A percentile compares a stretch with the other conserved stretches of the same genome.
These are phyloP conservation scores for Alternaria postmessia DNA, from an alignment of 2,329 filamentous ascomycete species.

Conservation along the genomic window DNA sequence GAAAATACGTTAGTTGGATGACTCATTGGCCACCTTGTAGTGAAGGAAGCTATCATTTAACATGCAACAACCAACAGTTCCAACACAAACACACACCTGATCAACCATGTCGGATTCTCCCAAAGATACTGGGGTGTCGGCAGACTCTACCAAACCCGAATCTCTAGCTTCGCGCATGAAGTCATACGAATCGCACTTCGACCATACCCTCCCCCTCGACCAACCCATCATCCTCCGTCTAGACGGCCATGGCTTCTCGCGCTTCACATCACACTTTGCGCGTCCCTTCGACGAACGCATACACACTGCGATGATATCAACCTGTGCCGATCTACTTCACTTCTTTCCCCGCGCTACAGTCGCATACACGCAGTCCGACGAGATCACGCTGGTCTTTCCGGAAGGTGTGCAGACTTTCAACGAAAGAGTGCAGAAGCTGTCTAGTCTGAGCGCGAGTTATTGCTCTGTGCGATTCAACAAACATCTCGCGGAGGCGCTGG, in stretches of 20 bases:
- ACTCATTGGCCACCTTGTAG: neutral
- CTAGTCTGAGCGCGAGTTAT: slow-evolving; percentile 38
- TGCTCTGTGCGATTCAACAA: slow-evolving; percentile 39
- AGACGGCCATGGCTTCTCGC: slow-evolving; percentile 43
- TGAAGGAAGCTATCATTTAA: neutral
- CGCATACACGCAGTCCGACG: slow-evolving; percentile 46
- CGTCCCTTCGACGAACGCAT: slow-evolving; percentile 45
- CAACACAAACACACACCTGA: neutral
- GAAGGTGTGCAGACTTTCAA: slow-evolving; percentile 38
- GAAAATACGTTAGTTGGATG: neutral
- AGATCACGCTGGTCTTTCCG: slow-evolving; percentile 45
- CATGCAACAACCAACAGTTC: neutral
- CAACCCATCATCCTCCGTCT: slow-evolving; percentile 38
- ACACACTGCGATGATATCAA: slow-evolving; percentile 40
- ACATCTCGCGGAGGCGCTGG: slow-evolving; percentile 28
- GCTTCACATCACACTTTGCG: slow-evolving; percentile 38
- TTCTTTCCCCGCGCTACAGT: slow-evolving; percentile 41
- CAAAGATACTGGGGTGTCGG: fast-evolving
- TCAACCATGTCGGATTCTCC: neutral
- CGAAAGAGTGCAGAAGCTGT: slow-evolving; percentile 42
- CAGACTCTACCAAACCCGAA: neutral
- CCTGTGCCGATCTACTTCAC: slow-evolving; percentile 35
- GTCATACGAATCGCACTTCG: slow-evolving; percentile 38
- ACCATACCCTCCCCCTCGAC: slow-evolving; percentile 30
- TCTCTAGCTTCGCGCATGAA: slow-evolving; percentile 44